Conservation (phyloP, 2,329 filamentous ascomycete species). For the Orbilia blumenaviensis region DNA sequence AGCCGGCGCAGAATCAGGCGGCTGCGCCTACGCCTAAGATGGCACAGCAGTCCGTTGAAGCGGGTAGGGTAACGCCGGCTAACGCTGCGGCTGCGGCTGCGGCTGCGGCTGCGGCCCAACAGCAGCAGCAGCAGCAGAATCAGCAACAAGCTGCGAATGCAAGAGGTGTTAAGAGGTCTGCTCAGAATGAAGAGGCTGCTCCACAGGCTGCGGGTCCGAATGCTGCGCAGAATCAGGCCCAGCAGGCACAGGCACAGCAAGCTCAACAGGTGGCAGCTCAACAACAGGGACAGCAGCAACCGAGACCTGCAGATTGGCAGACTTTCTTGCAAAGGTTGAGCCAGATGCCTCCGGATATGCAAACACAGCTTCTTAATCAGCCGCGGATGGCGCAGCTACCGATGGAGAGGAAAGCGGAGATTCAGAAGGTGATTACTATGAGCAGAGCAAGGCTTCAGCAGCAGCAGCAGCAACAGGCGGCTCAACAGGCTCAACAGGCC, state of each 20-base stretch:
- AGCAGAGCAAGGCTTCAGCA: conserved; percentile 17
- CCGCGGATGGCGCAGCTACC: conserved; percentile 27
- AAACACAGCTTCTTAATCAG: conserved; percentile 24
- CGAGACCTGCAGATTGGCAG: conserved; percentile 24
- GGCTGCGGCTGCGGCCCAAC: too few species aligned
- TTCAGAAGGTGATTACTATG: conserved; percentile 22
- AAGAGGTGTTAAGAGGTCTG: conserved; percentile 26
- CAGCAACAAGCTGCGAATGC: neutral
- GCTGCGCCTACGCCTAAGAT: conserved; percentile 43
- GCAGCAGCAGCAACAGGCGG: too few species aligned
- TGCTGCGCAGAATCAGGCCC: neutral
- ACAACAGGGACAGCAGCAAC: conserved; percentile 17
- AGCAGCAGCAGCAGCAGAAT: conserved; percentile 15
- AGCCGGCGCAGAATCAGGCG: conserved; percentile 28
- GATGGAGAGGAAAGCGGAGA: conserved; percentile 23
- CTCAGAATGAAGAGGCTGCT: conserved; percentile 14
- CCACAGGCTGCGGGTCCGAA: neutral
- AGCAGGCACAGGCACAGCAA: neutral
- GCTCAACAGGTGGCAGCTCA: neutral
- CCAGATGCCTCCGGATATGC: conserved; percentile 38
- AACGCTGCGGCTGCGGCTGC: too few species aligned
- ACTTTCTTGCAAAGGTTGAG: conserved; percentile 39
- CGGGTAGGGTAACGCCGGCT: neutral
- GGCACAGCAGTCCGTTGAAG: conserved; percentile 38
- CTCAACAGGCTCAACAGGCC: conserved; percentile 16